Conservation (phyloP, 108 stramenopile genomes). For the Chaetoceros muelleri region DNA sequence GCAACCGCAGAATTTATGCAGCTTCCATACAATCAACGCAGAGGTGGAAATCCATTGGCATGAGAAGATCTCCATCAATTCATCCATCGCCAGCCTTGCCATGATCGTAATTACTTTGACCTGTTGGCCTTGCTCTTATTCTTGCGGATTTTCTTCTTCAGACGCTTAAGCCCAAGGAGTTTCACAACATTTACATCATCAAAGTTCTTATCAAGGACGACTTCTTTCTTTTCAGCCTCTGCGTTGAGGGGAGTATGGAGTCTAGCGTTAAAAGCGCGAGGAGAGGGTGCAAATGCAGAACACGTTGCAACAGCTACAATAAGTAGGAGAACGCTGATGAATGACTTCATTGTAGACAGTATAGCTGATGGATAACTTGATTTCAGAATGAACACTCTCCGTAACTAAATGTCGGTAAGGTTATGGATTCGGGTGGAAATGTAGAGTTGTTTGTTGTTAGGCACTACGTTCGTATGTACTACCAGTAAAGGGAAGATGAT, state of each 20-base stretch:
- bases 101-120: neutral
- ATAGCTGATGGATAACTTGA: no score
- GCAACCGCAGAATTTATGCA: no score
- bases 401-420: no score
- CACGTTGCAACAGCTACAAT: neutral
- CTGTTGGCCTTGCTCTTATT: neutral
- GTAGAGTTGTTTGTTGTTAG: no score
- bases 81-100: no score
- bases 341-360: neutral
- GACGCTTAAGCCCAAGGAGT: neutral
- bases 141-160: neutral
- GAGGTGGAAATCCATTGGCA: no score
- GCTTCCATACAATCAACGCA: no score
- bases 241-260: neutral
- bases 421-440: no score
- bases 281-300: neutral
- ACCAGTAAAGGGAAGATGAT: no score
- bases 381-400: no score
- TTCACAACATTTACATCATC: constrained; percentile 1
- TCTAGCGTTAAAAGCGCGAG: neutral
- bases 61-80: no score
- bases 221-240: neutral
- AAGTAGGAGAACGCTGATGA: neutral
- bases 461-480: no score
- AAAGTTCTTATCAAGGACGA: neutral